Evolutionary conservation across 768 basidiomycete genomes (phyloP), one percentile per base, ranked within the genome.

Genomic region (Psilocybe subaeruginosa): DNA sequence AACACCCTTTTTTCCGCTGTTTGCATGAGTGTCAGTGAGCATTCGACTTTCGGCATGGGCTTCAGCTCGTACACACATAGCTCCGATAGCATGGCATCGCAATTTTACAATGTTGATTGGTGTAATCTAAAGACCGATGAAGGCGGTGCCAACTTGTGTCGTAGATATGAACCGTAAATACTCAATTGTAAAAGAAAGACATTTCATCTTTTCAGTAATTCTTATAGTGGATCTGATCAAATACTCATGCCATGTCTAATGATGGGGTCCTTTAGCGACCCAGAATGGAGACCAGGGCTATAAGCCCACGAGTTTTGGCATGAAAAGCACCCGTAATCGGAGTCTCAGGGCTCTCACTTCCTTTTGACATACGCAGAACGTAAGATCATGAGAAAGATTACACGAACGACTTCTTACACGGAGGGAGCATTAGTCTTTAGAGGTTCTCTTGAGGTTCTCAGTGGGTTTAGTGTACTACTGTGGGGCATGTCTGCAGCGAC

Each of bases 241-340:
- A 69, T 69, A 69, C 71, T 54, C 72, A 73, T 72, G 71, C 69
- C 72, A 72, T 61, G 62, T 51, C 56, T 57, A 62, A 59, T 66
- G 68, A 67, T 65, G 50, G 64, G 56, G 62, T 58, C 59, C 48
- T 60, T 53, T 66, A 58, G 60, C 51, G 64, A 65, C 52, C 48
- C 54, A 59, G 61, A 64, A 64, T 68, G 64, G 67, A 65, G 62
- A 65, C 64, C 59, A 68, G 62, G 66, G 62, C 57, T 60, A 14
- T 60, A 59, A 56, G 58, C 60, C 61, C 65, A 67, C 65, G 64
- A 66, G 65, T 60, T 51, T 54, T 41, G 29, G 56, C 33, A 49
- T 52, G 58, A 56, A 69, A 59, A 68, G 62, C 63, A 65, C 54
- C 68, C 67, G 65, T 54, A 48, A 59, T 61, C 60, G 64, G 67